Percentiles rank a stretch among this genome's conserved stretches.
Conservation (phyloP, 1,284 basidiomycete genomes). For the Rhodotorula sp. region DNA sequence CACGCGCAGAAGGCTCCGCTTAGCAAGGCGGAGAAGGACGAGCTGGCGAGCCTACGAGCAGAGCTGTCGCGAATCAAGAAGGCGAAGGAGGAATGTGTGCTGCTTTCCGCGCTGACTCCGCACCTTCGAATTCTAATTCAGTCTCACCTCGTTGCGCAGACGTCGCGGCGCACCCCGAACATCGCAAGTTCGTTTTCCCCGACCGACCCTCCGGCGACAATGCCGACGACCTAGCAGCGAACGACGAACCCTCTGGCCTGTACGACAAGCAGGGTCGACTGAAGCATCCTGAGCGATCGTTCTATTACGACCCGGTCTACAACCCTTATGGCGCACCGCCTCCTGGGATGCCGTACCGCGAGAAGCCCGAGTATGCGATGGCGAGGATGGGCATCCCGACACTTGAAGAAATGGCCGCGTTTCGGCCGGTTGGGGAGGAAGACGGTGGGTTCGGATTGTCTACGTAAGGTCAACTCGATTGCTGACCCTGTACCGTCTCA, state of each 20-base stretch:
- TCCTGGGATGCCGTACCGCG: constrained; percentile 90
- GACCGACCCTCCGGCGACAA: constrained; percentile 8
- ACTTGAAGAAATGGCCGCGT: constrained; percentile 38
- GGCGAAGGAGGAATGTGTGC: constrained; percentile 72
- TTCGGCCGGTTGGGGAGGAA: constrained; percentile 15
- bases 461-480: too few relatives aligned
- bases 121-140: too few relatives aligned
- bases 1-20: constrained; percentile 28
- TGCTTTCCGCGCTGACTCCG: neutral
- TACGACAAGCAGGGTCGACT: constrained; percentile 34
- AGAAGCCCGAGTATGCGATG: constrained; percentile 54
- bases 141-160: constrained; percentile 50
- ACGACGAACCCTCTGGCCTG: constrained; percentile 24
- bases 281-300: constrained; percentile 57
- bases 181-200: constrained; percentile 40
- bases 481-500: neutral
- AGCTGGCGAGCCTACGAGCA: constrained; percentile 65
- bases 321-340: constrained; percentile 95
- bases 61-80: constrained; percentile 75
- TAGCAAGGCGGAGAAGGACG: constrained; percentile 47
- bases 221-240: neutral
- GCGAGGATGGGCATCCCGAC: constrained; percentile 37
- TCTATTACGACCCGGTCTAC: constrained; percentile 89
- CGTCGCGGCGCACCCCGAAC: constrained; percentile 74
- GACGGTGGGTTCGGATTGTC: neutral